phyloP scores from a whole-genome alignment of 176 grass and related monocot genomes.

The Pontederia paniculata region DNA sequence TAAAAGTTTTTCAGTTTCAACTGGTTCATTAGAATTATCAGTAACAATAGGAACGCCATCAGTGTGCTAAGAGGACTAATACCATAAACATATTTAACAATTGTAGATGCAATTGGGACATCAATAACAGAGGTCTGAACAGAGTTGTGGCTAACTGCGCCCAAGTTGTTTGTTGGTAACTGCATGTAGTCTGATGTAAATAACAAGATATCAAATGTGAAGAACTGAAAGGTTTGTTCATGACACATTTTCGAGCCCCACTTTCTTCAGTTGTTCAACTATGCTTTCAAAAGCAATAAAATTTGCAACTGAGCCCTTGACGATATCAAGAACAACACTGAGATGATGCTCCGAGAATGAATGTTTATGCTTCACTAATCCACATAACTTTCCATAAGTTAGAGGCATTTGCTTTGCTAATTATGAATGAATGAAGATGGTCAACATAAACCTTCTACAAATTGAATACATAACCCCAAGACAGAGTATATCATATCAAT shows the following conservation, averaged over 20 bases:
- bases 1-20: constrained; percentile 7
- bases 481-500: constrained; percentile 43
- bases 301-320: constrained; percentile 44
- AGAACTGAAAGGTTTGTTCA: not conserved
- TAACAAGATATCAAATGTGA: not conserved
- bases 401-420: constrained; percentile 57
- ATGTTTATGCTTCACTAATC: constrained; percentile 63
- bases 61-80: constrained; percentile 19
- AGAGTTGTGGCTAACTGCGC: not conserved
- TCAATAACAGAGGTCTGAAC: not conserved
- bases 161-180: not conserved
- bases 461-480: constrained; percentile 7
- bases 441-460: constrained; percentile 19
- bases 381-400: constrained; percentile 43
- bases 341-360: constrained; percentile 60
- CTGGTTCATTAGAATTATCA: not conserved
- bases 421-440: not conserved
- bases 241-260: constrained; percentile 22
- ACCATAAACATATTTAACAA: constrained; percentile 24
- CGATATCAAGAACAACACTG: constrained; percentile 27
- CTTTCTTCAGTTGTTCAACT: constrained; percentile 61
- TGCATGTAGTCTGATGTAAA: not conserved
- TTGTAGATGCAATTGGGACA: not conserved
- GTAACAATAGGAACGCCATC: constrained; percentile 19
- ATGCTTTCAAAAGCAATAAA: constrained; percentile 44